A percentile compares a stretch with the other conserved stretches of the same genome.
phyloP scores from a whole-genome alignment of 2,329 filamentous ascomycete species.

The Raffaelea albimanens region DNA sequence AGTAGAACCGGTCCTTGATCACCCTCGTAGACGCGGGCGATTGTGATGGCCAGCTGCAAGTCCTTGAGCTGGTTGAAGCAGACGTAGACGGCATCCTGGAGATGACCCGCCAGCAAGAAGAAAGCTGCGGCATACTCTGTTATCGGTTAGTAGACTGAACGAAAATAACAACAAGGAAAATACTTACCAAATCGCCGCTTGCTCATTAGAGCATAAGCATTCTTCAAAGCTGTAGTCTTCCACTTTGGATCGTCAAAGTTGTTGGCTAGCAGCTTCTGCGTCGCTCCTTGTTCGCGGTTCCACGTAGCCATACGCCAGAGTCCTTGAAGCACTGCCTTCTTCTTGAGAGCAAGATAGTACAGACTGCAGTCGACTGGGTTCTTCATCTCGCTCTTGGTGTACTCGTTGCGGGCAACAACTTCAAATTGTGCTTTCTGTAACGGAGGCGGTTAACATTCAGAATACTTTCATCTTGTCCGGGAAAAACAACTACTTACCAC shows the following conservation, averaged over 20 bases:
- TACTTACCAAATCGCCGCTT: conserved; percentile 68
- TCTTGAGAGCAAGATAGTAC: conserved; percentile 82
- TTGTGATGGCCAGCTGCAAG: conserved; percentile 78
- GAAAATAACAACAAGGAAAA: background rate
- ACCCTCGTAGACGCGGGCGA: conserved; percentile 80
- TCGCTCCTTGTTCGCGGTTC: conserved; percentile 77
- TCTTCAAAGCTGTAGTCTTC: conserved; percentile 85
- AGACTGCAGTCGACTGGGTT: conserved; percentile 87
- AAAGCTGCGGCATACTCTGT: conserved; percentile 89
- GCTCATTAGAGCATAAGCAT: conserved; percentile 89
- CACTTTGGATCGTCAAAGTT: conserved; percentile 83
- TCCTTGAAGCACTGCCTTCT: conserved; percentile 82
- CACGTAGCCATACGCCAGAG: conserved; percentile 92
- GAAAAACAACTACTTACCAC: conserved; percentile 47
- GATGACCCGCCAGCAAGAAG: conserved; percentile 79
- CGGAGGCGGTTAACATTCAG: conserved; percentile 6
- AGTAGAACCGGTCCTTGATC: conserved; percentile 67
- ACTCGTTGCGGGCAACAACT: conserved; percentile 83
- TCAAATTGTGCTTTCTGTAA: conserved; percentile 69
- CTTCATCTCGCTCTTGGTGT: conserved; percentile 76
- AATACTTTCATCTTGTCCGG: conserved; percentile 5
- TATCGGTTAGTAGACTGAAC: background rate
- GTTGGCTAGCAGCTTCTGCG: conserved; percentile 72
- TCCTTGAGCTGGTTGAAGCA: conserved; percentile 83
- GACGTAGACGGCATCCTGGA: conserved; percentile 78